Evolutionary conservation across 441 rosid species (phyloP).

Genomic region (Syzygium syzygioides): DNA sequence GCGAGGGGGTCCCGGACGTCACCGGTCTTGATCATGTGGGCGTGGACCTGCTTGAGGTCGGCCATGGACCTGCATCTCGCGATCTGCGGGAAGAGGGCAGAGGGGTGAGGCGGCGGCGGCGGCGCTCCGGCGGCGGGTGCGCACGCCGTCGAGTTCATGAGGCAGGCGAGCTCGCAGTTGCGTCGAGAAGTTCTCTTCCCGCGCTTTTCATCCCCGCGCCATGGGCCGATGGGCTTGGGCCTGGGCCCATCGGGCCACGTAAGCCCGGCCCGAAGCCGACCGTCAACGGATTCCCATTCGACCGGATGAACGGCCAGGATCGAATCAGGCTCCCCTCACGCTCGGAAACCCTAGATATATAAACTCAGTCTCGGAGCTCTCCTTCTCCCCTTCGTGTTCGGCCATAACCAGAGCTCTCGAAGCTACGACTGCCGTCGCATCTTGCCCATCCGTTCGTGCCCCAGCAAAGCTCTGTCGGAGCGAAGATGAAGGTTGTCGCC

Average conservation of each 20-base stretch:
- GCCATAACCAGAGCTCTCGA: not conserved
- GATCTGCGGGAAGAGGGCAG: conserved; percentile 51
- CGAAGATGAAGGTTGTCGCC: conserved; percentile 14
- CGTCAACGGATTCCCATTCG: not conserved
- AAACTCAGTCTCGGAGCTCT: not conserved
- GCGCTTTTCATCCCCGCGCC: not conserved
- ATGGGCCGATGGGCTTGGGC: not conserved
- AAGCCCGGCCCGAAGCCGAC: not conserved
- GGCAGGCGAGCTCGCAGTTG: not conserved
- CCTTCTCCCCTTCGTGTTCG: not conserved
- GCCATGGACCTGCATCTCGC: conserved; percentile 35
- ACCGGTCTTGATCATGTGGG: conserved; percentile 54
- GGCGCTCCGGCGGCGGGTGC: conserved; percentile 2
- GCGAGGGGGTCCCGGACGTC: conserved; percentile 55
- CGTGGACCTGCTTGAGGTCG: conserved; percentile 55
- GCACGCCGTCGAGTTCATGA: conserved; percentile 14
- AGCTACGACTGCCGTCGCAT: not conserved
- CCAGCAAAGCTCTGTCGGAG: not conserved
- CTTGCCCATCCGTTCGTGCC: not conserved
- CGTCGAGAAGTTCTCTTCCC: not conserved
- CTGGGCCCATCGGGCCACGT: not conserved
- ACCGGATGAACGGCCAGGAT: not conserved
- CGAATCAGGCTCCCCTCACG: not conserved
- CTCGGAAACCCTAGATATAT: not conserved
- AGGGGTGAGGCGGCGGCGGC: conserved; percentile 25